A percentile compares a stretch with the other conserved stretches of the same genome.
Evolutionary conservation across 805 yeast genomes (phyloP).

Genomic region (Wickerhamiella galacta): DNA sequence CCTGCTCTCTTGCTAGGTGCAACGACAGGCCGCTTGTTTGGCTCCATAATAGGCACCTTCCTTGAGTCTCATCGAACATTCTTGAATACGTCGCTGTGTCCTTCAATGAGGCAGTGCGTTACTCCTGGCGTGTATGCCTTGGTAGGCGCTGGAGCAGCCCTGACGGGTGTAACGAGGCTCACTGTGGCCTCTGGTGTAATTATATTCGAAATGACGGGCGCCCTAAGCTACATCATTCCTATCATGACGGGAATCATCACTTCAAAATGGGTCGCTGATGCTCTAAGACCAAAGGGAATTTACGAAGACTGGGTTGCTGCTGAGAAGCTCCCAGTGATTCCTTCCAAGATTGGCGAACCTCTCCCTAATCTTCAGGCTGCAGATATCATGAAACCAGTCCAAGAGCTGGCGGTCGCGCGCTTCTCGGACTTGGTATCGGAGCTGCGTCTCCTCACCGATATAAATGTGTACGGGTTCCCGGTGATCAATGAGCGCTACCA

Average conservation of each 20-base stretch:
- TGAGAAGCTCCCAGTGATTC: not conserved
- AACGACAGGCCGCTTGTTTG: slow-evolving; percentile 76
- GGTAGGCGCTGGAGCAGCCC: slow-evolving; percentile 71
- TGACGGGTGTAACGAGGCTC: slow-evolving; percentile 66
- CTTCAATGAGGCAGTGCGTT: slow-evolving; percentile 37
- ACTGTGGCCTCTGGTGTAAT: slow-evolving; percentile 69
- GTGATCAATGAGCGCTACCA: slow-evolving; percentile 2
- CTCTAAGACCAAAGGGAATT: slow-evolving; percentile 37
- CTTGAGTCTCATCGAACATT: slow-evolving; percentile 31
- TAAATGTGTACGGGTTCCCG: slow-evolving; percentile 4
- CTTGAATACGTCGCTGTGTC: slow-evolving; percentile 19
- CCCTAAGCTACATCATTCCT: slow-evolving; percentile 66
- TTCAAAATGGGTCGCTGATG: slow-evolving; percentile 56
- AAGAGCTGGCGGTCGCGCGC: not conserved
- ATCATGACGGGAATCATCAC: slow-evolving; percentile 71
- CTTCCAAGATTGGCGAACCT: not conserved
- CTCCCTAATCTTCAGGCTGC: slow-evolving; percentile 3
- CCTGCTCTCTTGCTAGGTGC: slow-evolving; percentile 98
- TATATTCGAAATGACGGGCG: slow-evolving; percentile 73
- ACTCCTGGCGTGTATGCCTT: slow-evolving; percentile 82
- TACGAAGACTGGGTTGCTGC: slow-evolving; percentile 31
- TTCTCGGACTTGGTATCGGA: slow-evolving; percentile 3
- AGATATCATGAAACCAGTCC: slow-evolving; percentile 5
- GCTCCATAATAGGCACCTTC: slow-evolving; percentile 51
- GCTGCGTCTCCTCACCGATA: not conserved